Base-by-base conservation (phyloP, 2,329 filamentous ascomycete genomes). In the Penicillium aurantiogriseum region DNA sequence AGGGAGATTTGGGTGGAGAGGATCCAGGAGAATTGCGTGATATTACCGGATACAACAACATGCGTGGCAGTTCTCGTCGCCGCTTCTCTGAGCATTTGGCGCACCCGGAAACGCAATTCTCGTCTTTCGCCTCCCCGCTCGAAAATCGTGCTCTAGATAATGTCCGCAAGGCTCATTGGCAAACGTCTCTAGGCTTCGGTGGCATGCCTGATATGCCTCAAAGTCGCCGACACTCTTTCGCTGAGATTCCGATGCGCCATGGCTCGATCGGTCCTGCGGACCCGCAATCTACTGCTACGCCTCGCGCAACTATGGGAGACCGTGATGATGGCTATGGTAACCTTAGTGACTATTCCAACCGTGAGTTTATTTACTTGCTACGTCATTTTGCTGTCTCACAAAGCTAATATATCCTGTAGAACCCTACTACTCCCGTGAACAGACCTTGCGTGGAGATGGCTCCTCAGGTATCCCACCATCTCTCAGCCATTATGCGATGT, bases 191-290 rank as follows among this genome's bases (percentile, higher is more conserved):
- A 29, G 79, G 77, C 13, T 81, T 81, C 64, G 76, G 77, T 27
- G 70, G 77, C 53, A 69, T 78, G 43, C 66, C 71, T 35, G 79
- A 81, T 58, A 69, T 76, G 25, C 74, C 79, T 31, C 79, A 81
- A 61, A 81, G 79, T 61, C 77, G 79, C 38, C 77, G 79, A 21
- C 79, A 81, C 64, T 81, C 79, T 17, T 81, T 81, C 57, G 79
- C 79, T 29, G 79, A 81, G 59, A 76, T 81, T 43, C 78, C 79
- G 11, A 76, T 79, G 36, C 74, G 79, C 42, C 76, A 81, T 51
- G 67, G 69, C 29, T 80, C 79, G 11, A 69, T 80, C 48, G 69
- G 75, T 52, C 59, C 63, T 9, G 42, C 58, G 40, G 65, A 67
- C 36, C 57, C 61, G 2, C 62, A 63, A 29, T 44, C 56, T 8